Conservation (phyloP, 306 rosid species). For the Quercus aquifolioides region DNA sequence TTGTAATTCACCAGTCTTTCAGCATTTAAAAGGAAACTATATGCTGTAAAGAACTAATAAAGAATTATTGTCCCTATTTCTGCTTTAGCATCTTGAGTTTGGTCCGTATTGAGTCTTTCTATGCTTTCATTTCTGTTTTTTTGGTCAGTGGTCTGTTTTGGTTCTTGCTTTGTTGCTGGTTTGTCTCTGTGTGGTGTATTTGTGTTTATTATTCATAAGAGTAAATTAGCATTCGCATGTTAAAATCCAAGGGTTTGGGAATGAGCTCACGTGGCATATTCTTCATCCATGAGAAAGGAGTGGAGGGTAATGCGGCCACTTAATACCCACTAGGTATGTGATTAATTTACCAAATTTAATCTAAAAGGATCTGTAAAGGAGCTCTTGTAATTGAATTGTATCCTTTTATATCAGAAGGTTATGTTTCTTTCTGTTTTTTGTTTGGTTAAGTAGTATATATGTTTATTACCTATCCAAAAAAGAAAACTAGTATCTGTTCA, state of each 20-base stretch:
- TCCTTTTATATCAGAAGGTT: neutral
- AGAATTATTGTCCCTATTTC: neutral
- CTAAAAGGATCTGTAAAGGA: neutral
- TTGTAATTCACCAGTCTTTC: neutral
- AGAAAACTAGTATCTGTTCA: too few relatives aligned
- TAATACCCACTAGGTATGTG: neutral
- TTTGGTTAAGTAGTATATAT: neutral
- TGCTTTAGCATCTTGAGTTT: too few relatives aligned
- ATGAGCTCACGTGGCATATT: neutral
- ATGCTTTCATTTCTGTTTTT: too few relatives aligned
- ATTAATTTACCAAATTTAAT: neutral
- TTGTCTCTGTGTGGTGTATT: too few relatives aligned
- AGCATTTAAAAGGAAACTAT: neutral
- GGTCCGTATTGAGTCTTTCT: too few relatives aligned
- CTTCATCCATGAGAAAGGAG: neutral
- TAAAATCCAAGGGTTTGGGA: neutral
- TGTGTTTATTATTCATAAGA: too few relatives aligned
- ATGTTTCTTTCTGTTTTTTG: neutral
- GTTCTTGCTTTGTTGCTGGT: too few relatives aligned
- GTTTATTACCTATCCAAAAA: neutral
- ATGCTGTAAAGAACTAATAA: neutral
- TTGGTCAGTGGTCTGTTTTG: too few relatives aligned
- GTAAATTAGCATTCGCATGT: neutral
- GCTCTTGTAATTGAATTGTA: neutral
- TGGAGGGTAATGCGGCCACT: neutral